phyloP scores from a whole-genome alignment of 345 rosid species.

The Orychophragmus violaceus region DNA sequence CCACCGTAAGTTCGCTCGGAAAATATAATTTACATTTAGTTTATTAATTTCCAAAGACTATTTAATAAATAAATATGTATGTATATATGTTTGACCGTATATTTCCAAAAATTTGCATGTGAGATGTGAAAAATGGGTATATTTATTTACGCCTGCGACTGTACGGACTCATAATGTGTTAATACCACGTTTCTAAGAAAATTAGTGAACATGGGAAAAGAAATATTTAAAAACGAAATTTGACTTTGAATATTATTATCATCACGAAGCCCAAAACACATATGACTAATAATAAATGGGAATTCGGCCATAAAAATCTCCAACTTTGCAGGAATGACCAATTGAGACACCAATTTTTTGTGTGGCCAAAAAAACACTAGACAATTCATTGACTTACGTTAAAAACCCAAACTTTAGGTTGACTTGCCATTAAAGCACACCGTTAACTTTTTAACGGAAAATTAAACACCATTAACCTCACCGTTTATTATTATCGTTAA shows the following conservation, averaged over 20 bases:
- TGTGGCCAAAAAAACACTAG: no score
- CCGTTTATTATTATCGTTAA: no score
- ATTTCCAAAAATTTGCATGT: constrained; percentile 39
- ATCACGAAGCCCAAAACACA: no score
- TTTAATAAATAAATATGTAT: background rate
- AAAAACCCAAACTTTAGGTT: no score
- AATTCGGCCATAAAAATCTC: no score
- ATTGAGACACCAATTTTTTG: no score
- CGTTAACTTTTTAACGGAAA: no score
- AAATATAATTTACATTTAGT: background rate
- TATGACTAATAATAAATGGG: no score
- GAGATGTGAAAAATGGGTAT: constrained; percentile 10
- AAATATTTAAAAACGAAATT: background rate
- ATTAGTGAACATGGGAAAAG: constrained; percentile 13
- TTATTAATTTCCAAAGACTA: background rate
- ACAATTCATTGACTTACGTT: no score
- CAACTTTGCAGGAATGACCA: no score
- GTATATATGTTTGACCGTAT: background rate
- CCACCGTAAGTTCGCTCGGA: constrained; percentile 21
- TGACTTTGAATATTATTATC: constrained; percentile 16
- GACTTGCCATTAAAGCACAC: no score
- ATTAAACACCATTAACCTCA: no score
- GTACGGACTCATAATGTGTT: constrained; percentile 9
- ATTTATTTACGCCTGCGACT: constrained; percentile 1
- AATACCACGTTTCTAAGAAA: constrained; percentile 21